phyloP scores from a whole-genome alignment of 2,329 filamentous ascomycete species.

The Dactylellina leptospora region DNA sequence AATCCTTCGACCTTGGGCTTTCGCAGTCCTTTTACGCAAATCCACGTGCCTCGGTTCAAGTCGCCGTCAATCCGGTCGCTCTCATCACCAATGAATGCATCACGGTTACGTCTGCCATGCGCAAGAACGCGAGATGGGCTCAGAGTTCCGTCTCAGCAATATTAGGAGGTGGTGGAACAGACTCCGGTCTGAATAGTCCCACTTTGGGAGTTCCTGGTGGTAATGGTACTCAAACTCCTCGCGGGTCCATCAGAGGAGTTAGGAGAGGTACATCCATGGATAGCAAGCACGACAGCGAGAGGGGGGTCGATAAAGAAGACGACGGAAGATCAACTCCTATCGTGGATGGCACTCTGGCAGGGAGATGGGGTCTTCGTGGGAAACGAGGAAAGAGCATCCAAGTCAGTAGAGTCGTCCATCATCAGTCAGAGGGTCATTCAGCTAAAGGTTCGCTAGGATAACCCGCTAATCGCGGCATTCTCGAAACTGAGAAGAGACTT shows the following conservation, averaged over 20 bases:
- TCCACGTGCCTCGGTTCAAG: slow-evolving; percentile 59
- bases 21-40: slow-evolving; percentile 45
- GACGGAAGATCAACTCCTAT: slow-evolving; percentile 58
- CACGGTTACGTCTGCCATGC: slow-evolving; percentile 96
- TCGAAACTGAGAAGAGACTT: slow-evolving; percentile 87
- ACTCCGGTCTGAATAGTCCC: slow-evolving; percentile 56
- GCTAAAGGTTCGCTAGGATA: slow-evolving; percentile 69
- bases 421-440: not conserved
- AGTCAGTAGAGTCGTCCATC: slow-evolving; percentile 59
- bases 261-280: slow-evolving; percentile 63
- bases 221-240: slow-evolving; percentile 38
- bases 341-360: slow-evolving; percentile 71
- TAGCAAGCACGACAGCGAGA: slow-evolving; percentile 27
- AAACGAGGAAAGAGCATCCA: slow-evolving; percentile 93
- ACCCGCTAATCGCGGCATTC: slow-evolving; percentile 94
- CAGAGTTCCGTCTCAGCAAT: slow-evolving; percentile 97
- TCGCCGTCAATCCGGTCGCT: slow-evolving; percentile 88
- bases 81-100: slow-evolving; percentile 99
- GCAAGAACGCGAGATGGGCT: slow-evolving; percentile 94
- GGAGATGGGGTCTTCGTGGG: slow-evolving; percentile 89
- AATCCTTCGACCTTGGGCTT: slow-evolving; percentile 36
- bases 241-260: slow-evolving; percentile 52
- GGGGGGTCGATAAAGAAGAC: slow-evolving; percentile 52
- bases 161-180: slow-evolving; percentile 73
- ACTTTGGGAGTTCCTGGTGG: slow-evolving; percentile 50